These are phyloP conservation scores for Blastosporella zonata DNA, from an alignment of 1,284 basidiomycete species.

Conservation along the genomic window DNA sequence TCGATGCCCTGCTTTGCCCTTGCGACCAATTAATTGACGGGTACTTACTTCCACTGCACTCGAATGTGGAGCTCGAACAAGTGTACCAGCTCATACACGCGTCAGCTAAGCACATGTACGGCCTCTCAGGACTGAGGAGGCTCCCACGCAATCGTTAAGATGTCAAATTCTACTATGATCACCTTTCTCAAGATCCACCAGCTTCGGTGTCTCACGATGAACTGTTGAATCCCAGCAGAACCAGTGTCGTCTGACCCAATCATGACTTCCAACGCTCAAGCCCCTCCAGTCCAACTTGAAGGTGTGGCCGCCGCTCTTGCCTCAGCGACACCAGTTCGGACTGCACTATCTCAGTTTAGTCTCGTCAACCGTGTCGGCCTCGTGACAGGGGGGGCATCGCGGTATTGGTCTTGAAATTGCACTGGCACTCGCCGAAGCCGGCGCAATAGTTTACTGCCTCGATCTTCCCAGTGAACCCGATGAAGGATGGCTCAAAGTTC, in stretches of 20 bases:
- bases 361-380: constrained; percentile 45
- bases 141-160: too few species aligned
- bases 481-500: constrained; percentile 40
- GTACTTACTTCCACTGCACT: too few species aligned
- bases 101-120: too few species aligned
- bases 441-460: constrained; percentile 51
- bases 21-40: too few species aligned
- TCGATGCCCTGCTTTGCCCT: too few species aligned
- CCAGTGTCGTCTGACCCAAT: not conserved
- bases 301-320: constrained; percentile 21
- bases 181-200: too few species aligned
- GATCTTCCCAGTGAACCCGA: constrained; percentile 46
- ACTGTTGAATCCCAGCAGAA: not conserved
- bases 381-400: constrained; percentile 51
- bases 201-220: constrained; percentile 11
- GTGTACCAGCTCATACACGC: too few species aligned
- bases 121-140: too few species aligned
- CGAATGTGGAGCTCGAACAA: too few species aligned
- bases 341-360: constrained; percentile 35
- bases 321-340: constrained; percentile 18
- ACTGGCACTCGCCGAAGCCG: constrained; percentile 57
- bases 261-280: constrained; percentile 6
- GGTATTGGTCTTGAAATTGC: constrained; percentile 80
- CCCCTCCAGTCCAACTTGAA: constrained; percentile 7
- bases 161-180: too few species aligned